phyloP scores from a whole-genome alignment of 164 flowering plant genomes.

The Nelumbo lutea region DNA sequence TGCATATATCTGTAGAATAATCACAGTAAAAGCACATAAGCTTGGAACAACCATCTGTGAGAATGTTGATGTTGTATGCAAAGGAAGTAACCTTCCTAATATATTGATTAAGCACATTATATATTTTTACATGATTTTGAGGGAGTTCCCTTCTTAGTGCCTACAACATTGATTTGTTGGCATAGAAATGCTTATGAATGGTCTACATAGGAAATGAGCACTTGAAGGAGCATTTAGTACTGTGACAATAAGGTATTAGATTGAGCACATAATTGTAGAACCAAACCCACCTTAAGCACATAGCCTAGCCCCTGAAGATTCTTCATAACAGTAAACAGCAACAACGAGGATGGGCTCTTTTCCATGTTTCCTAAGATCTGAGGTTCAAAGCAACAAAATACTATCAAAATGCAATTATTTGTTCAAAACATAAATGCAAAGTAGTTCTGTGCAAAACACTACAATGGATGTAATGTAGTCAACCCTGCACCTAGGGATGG shows the following conservation, averaged over 20 bases:
- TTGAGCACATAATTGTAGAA: not conserved
- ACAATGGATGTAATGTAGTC: not conserved
- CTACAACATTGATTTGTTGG: not conserved
- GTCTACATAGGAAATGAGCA: not conserved
- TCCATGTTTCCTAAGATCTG: slow-evolving; percentile 74
- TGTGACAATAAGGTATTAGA: not conserved
- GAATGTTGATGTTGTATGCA: not conserved
- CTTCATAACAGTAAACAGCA: slow-evolving; percentile 68
- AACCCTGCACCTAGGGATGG: not conserved
- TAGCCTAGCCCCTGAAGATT: slow-evolving; percentile 66
- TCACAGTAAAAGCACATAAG: slow-evolving; percentile 7
- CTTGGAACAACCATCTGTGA: not conserved
- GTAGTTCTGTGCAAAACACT: not conserved
- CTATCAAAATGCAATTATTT: not conserved
- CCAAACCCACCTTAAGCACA: slow-evolving; percentile 45
- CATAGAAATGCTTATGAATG: not conserved
- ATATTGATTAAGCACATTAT: no score
- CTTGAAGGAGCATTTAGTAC: not conserved
- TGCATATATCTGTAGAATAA: slow-evolving; percentile 60
- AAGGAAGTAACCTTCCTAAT: not conserved
- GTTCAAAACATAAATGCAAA: not conserved
- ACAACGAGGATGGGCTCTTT: slow-evolving; percentile 50
- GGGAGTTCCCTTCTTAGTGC: not conserved
- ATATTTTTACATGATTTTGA: not conserved
- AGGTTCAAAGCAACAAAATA: slow-evolving; percentile 5